Conservation (phyloP, 176 grass and related monocot genomes). For the Elymus sibiricus region DNA sequence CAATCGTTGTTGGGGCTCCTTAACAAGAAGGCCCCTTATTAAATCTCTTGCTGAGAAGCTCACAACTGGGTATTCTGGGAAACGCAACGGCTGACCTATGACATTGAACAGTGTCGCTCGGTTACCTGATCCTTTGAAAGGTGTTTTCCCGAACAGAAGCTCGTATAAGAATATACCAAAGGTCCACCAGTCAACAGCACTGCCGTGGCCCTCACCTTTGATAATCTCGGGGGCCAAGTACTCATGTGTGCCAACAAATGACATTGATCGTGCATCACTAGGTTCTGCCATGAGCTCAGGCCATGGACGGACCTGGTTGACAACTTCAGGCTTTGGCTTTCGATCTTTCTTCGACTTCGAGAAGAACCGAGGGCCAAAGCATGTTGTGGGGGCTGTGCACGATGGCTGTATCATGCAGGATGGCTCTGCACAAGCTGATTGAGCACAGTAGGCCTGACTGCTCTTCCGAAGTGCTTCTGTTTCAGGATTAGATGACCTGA, state of each 20-base stretch:
- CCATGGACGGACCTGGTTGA: slow-evolving; percentile 78
- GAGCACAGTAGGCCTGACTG: slow-evolving; percentile 43
- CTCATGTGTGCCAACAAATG: slow-evolving; percentile 90
- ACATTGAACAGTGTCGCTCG: slow-evolving; percentile 81
- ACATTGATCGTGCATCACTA: slow-evolving; percentile 81
- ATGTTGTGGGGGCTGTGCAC: slow-evolving; percentile 63
- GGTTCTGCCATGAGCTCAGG: slow-evolving; percentile 91
- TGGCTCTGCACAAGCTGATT: slow-evolving; percentile 60
- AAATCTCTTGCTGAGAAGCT: slow-evolving; percentile 73
- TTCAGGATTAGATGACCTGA: slow-evolving; percentile 58
- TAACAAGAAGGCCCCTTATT: slow-evolving; percentile 74
- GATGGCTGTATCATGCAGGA: slow-evolving; percentile 71
- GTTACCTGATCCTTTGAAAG: slow-evolving; percentile 87
- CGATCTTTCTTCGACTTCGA: slow-evolving; percentile 74
- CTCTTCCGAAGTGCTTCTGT: slow-evolving; percentile 47
- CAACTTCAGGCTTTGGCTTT: slow-evolving; percentile 70
- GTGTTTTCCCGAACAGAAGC: slow-evolving; percentile 91
- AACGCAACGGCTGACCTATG: slow-evolving; percentile 67
- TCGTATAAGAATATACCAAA: slow-evolving; percentile 91
- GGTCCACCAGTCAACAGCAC: slow-evolving; percentile 98
- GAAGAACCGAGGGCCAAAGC: slow-evolving; percentile 79
- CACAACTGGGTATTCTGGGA: slow-evolving; percentile 71
- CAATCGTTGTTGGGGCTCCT: slow-evolving; percentile 72
- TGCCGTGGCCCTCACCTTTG: slow-evolving; percentile 90
- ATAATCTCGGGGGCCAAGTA: slow-evolving; percentile 94